Conservation (phyloP, 1,284 basidiomycete species). For the Meira miltonrushii region DNA sequence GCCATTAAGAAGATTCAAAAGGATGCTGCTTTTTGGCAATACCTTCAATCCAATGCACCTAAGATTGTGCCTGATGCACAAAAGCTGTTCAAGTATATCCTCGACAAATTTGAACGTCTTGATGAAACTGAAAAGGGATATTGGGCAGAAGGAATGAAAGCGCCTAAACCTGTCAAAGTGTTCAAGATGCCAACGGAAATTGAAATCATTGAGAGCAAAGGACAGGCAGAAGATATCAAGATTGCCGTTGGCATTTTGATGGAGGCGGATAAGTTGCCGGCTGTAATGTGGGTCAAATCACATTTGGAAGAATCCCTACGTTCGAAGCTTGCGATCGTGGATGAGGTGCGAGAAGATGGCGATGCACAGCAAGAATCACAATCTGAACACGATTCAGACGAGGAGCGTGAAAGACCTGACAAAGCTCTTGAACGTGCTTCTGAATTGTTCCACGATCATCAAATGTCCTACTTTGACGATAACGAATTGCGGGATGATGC, state of each 20-base stretch:
- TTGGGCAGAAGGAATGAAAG: constrained; percentile 33
- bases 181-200: constrained; percentile 37
- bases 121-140: constrained; percentile 32
- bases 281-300: constrained; percentile 47
- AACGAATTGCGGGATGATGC: constrained; percentile 36
- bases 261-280: constrained; percentile 41
- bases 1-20: constrained; percentile 23
- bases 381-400: constrained; percentile 13
- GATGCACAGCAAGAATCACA: constrained; percentile 4
- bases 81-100: constrained; percentile 39
- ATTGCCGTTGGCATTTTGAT: constrained; percentile 45
- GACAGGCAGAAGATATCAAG: constrained; percentile 37
- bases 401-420: constrained; percentile 4
- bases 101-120: constrained; percentile 43
- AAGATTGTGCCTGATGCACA: constrained; percentile 21
- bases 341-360: constrained; percentile 1
- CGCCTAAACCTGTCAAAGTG: constrained; percentile 29
- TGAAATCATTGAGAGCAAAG: constrained; percentile 30
- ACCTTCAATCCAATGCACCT: constrained; percentile 12
- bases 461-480: constrained; percentile 16
- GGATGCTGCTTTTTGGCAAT: background rate
- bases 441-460: constrained; percentile 1
- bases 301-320: constrained; percentile 42
- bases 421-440: constrained; percentile 1
- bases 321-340: constrained; percentile 29